These are phyloP conservation scores for Zymoseptoria crescenta DNA, from an alignment of 2,329 filamentous ascomycete genomes.

Conservation along the genomic window DNA sequence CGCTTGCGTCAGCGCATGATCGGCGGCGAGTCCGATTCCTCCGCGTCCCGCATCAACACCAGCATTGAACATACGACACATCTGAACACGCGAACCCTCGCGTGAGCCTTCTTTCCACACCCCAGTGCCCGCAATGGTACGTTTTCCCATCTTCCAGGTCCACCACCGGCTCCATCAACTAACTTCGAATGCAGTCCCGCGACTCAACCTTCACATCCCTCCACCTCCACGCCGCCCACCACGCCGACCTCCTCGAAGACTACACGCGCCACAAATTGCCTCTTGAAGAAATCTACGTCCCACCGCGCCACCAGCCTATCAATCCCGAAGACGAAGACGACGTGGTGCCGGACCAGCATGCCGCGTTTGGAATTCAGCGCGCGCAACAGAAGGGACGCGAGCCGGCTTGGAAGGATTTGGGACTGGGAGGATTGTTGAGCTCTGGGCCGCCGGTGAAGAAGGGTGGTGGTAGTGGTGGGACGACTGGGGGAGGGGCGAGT, in stretches of 20 bases:
- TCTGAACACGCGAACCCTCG: too few species aligned
- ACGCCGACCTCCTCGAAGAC: constrained; percentile 69
- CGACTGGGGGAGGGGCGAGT: background rate
- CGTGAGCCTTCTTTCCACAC: too few species aligned
- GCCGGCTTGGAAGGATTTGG: constrained; percentile 71
- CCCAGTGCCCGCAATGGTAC: constrained; percentile 8
- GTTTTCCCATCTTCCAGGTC: background rate
- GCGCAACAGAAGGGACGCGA: constrained; percentile 66
- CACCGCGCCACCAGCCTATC: constrained; percentile 68
- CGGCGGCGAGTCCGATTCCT: too few species aligned
- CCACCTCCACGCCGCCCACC: constrained; percentile 63
- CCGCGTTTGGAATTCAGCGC: constrained; percentile 76
- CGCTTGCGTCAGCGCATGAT: too few species aligned
- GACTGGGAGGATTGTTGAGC: constrained; percentile 62
- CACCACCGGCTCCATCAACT: background rate
- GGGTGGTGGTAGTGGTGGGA: constrained; percentile 2
- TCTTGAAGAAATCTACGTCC: constrained; percentile 72
- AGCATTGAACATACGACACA: too few species aligned
- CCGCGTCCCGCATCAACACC: too few species aligned
- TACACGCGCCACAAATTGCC: constrained; percentile 38
- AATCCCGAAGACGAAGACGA: constrained; percentile 84
- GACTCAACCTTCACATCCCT: constrained; percentile 68
- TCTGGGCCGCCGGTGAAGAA: constrained; percentile 44
- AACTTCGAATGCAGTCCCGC: constrained; percentile 43
- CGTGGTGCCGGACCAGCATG: constrained; percentile 80